These are phyloP conservation scores for Sporisorium sorghi DNA, from an alignment of 1,284 basidiomycete genomes.

Conservation along the genomic window DNA sequence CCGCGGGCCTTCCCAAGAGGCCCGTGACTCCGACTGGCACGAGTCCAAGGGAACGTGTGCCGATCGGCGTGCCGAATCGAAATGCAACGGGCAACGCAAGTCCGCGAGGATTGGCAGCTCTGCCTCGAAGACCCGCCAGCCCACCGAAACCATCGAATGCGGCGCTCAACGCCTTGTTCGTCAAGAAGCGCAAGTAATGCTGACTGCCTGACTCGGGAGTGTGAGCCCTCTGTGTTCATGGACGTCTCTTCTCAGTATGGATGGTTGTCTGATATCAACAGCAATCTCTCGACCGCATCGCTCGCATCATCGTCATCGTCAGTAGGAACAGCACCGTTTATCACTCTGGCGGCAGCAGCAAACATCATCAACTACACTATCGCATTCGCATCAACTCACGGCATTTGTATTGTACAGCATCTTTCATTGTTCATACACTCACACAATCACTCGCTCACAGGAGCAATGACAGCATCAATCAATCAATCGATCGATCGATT, in stretches of 20 bases:
- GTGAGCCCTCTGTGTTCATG: background rate
- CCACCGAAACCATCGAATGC: slow-evolving; percentile 48
- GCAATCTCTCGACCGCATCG: background rate
- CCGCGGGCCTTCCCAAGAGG: slow-evolving; percentile 13
- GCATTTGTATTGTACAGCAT: slow-evolving; percentile 22
- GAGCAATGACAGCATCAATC: slow-evolving; percentile 6
- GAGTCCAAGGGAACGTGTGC: slow-evolving; percentile 22
- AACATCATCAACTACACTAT: background rate
- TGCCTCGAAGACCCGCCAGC: slow-evolving; percentile 32
- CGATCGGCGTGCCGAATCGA: slow-evolving; percentile 9
- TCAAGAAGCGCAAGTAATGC: slow-evolving; percentile 44
- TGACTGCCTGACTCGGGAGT: too few species aligned
- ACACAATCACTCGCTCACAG: slow-evolving; percentile 4
- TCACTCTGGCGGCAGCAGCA: background rate
- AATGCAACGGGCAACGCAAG: slow-evolving; percentile 21
- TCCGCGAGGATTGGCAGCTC: slow-evolving; percentile 26
- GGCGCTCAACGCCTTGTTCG: slow-evolving; percentile 47
- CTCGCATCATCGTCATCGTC: background rate
- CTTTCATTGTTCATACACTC: background rate
- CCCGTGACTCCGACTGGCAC: slow-evolving; percentile 25
- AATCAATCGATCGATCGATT: background rate
- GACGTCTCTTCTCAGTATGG: background rate
- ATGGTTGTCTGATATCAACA: background rate
- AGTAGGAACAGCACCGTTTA: too few species aligned
- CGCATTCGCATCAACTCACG: slow-evolving; percentile 9